Evolutionary conservation across 2,329 filamentous ascomycete genomes (phyloP).

Genomic region (Colletotrichum euphorbiae): DNA sequence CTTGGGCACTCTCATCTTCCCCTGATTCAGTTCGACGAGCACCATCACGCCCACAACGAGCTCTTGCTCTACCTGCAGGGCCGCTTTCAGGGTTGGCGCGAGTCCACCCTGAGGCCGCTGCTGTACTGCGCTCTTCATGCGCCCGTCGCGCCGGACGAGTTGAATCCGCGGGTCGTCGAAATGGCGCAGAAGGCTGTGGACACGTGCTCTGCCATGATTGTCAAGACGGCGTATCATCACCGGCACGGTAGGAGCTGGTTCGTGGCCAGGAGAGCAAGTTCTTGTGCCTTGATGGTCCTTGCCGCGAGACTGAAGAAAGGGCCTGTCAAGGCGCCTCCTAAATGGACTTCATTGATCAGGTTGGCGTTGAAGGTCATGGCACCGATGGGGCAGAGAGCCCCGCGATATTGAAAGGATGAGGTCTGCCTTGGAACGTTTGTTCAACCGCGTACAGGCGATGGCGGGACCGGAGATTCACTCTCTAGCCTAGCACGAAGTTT

Average conservation of each 20-base stretch:
- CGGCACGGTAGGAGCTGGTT: constrained; percentile 40
- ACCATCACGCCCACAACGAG: constrained; percentile 33
- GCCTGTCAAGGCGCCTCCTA: neutral
- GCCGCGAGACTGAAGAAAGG: constrained; percentile 14
- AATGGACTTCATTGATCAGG: neutral
- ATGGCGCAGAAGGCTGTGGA: constrained; percentile 34
- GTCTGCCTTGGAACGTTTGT: constrained; percentile 15
- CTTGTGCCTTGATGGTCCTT: constrained; percentile 25
- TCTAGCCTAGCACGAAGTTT: neutral
- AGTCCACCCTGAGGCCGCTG: constrained; percentile 37
- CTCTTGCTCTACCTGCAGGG: constrained; percentile 36
- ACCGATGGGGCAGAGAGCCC: constrained; percentile 6
- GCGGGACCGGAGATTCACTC: neutral
- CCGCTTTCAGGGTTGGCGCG: constrained; percentile 37
- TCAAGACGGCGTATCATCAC: constrained; percentile 26
- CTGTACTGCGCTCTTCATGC: constrained; percentile 38
- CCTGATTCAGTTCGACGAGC: constrained; percentile 34
- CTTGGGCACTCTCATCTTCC: constrained; percentile 36
- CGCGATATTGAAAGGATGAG: constrained; percentile 5
- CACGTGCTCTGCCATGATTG: constrained; percentile 28
- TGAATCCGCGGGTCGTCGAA: neutral
- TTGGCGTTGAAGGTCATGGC: constrained; percentile 1
- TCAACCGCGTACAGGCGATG: neutral
- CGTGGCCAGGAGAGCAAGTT: constrained; percentile 26
- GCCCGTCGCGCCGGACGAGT: neutral